These are phyloP conservation scores for Pluteus cervinus DNA, from an alignment of 768 basidiomycete genomes.

Conservation along the genomic window DNA sequence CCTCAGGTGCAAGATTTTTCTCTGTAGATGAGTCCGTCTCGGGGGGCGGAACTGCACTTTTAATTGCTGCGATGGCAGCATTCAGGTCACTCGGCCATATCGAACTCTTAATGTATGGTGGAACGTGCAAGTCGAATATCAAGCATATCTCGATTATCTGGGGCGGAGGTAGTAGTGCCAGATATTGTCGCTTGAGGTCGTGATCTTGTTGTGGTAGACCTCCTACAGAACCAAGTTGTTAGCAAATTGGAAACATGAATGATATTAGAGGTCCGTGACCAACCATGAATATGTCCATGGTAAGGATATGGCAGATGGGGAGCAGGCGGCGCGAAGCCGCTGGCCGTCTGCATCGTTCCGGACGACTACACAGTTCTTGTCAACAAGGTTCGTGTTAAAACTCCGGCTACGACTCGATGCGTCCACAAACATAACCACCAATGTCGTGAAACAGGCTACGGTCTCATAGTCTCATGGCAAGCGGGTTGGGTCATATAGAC, in stretches of 20 bases:
- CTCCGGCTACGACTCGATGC: too few species aligned
- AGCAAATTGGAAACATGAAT: not conserved
- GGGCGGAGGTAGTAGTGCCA: slow-evolving; percentile 56
- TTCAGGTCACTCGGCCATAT: slow-evolving; percentile 72
- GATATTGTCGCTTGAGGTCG: slow-evolving; percentile 67
- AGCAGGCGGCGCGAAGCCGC: slow-evolving; percentile 29
- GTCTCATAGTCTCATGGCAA: too few species aligned
- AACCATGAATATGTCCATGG: slow-evolving; percentile 26
- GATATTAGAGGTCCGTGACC: slow-evolving; percentile 14
- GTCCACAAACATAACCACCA: too few species aligned
- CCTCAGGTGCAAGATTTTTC: not conserved
- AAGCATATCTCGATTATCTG: slow-evolving; percentile 81
- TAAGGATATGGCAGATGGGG: slow-evolving; percentile 26
- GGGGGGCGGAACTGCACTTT: slow-evolving; percentile 21
- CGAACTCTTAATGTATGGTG: slow-evolving; percentile 54
- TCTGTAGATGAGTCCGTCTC: slow-evolving; percentile 15
- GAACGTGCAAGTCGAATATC: slow-evolving; percentile 62
- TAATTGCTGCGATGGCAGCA: slow-evolving; percentile 53
- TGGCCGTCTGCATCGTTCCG: slow-evolving; percentile 57
- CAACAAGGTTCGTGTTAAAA: slow-evolving; percentile 51
- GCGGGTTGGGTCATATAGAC: too few species aligned
- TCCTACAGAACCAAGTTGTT: slow-evolving; percentile 15
- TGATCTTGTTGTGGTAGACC: slow-evolving; percentile 43
- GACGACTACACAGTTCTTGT: slow-evolving; percentile 67
- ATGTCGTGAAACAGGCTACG: too few species aligned